Percentiles rank a stretch among this genome's conserved stretches.
Conservation (phyloP, 495 filamentous ascomycete genomes). For the Tuber calosporum region DNA sequence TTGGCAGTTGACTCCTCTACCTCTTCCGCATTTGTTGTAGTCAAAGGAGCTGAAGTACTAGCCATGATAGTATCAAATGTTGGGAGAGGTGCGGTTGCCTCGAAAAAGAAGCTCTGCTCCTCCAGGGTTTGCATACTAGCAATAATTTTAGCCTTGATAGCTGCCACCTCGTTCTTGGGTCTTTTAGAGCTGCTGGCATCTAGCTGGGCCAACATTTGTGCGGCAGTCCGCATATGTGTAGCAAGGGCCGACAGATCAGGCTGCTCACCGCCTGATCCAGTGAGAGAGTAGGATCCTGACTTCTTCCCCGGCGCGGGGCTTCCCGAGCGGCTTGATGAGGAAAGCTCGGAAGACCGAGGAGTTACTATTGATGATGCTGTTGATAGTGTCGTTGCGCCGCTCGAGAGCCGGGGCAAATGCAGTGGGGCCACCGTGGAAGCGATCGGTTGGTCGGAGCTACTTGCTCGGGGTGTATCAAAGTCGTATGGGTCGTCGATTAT, state of each 20-base stretch:
- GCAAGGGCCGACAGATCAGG: constrained; percentile 67
- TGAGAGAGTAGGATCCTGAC: constrained; percentile 12
- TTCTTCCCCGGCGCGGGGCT: constrained; percentile 49
- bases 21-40: constrained; percentile 38
- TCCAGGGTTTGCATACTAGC: constrained; percentile 78
- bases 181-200: constrained; percentile 65
- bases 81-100: constrained; percentile 51
- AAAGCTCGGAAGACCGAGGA: constrained; percentile 53
- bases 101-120: constrained; percentile 64
- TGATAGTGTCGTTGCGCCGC: constrained; percentile 51
- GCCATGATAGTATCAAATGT: constrained; percentile 69
- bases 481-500: constrained; percentile 53
- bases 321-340: constrained; percentile 53
- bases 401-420: constrained; percentile 50
- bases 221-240: constrained; percentile 70
- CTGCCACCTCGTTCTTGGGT: constrained; percentile 63
- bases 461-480: constrained; percentile 16
- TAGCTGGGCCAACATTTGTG: constrained; percentile 70
- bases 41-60: constrained; percentile 43
- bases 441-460: constrained; percentile 17
- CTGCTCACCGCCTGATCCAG: constrained; percentile 46
- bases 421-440: background rate
- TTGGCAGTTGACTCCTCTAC: constrained; percentile 46
- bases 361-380: constrained; percentile 50
- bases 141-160: constrained; percentile 69